Percentiles rank a stretch among this genome's conserved stretches.
These are phyloP conservation scores for Colletotrichum paranaense DNA, from an alignment of 2,329 filamentous ascomycete species.

Conservation along the genomic window DNA sequence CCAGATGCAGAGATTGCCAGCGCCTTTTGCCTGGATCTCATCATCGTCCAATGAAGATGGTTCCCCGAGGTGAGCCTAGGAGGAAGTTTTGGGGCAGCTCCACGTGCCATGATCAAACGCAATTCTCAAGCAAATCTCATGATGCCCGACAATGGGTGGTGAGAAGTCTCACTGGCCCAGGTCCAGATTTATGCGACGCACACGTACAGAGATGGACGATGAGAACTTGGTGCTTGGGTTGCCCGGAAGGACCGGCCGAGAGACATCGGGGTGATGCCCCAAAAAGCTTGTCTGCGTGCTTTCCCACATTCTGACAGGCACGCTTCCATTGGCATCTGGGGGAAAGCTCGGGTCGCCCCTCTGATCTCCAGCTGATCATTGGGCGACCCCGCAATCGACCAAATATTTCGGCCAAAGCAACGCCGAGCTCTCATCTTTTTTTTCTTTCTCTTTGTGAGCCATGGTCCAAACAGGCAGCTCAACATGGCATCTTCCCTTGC, in stretches of 20 bases:
- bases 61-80: background rate
- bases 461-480: background rate
- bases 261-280: background rate
- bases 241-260: background rate
- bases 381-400: background rate
- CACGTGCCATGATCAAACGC: background rate
- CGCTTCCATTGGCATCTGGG: constrained; percentile 4
- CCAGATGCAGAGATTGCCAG: background rate
- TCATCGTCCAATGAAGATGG: background rate
- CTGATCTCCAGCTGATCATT: constrained; percentile 28
- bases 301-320: constrained; percentile 15
- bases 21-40: background rate
- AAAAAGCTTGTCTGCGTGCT: background rate
- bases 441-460: background rate
- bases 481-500: background rate
- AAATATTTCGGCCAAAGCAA: constrained; percentile 25
- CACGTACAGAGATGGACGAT: background rate
- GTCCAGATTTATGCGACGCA: too few species aligned
- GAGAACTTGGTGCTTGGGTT: background rate
- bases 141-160: background rate
- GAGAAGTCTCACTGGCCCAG: background rate
- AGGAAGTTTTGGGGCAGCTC: background rate
- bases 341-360: constrained; percentile 10
- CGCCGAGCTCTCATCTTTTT: constrained; percentile 3
- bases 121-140: background rate